Conservation (phyloP, 768 basidiomycete species). For the Hortiboletus flavorubellus region DNA sequence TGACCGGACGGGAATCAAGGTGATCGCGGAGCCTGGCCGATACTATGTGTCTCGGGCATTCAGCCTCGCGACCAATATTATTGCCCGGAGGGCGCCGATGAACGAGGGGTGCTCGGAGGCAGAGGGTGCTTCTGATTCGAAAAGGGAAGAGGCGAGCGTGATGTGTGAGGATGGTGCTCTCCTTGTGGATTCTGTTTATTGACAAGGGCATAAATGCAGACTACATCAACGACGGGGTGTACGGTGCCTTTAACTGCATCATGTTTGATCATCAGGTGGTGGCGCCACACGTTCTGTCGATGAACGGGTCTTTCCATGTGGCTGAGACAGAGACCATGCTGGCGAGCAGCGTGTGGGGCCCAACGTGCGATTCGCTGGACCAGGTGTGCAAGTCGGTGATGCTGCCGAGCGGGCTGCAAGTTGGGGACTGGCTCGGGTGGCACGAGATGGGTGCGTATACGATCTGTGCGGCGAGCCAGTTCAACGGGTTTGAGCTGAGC, state of each 20-base stretch:
- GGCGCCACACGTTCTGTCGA: constrained; percentile 77
- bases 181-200: constrained; percentile 2
- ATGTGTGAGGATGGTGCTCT: constrained; percentile 75
- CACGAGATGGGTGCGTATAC: constrained; percentile 99
- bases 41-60: constrained; percentile 93
- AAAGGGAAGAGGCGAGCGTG: constrained; percentile 48
- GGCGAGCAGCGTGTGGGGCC: constrained; percentile 88
- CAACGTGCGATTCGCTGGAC: constrained; percentile 98
- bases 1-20: constrained; percentile 56
- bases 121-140: constrained; percentile 16
- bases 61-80: constrained; percentile 88
- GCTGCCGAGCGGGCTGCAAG: constrained; percentile 67
- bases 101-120: constrained; percentile 28
- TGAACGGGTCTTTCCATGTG: constrained; percentile 57
- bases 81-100: constrained; percentile 75
- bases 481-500: constrained; percentile 87
- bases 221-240: constrained; percentile 99
- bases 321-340: constrained; percentile 39
- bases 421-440: constrained; percentile 99
- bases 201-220: constrained; percentile 46
- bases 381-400: constrained; percentile 67
- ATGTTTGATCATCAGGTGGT: constrained; percentile 94
- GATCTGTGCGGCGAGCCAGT: constrained; percentile 93
- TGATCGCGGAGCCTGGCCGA: constrained; percentile 95
- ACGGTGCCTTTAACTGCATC: constrained; percentile 95